These are phyloP conservation scores for Metschnikowia bowlesiae DNA, from an alignment of 805 yeast genomes.

Conservation along the genomic window DNA sequence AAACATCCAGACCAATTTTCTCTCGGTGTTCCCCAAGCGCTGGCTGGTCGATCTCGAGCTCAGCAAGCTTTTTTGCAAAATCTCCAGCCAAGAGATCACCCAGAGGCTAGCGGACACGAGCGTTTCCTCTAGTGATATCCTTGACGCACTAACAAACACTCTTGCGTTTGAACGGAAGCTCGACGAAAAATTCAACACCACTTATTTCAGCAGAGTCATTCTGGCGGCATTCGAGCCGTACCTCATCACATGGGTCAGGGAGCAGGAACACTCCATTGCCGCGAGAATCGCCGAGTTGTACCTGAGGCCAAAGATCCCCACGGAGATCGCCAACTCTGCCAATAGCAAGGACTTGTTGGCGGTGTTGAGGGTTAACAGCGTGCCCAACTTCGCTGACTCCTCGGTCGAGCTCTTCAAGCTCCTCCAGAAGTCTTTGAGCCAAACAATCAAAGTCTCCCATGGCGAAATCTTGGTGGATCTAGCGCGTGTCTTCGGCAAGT, in stretches of 20 bases:
- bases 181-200: slow-evolving; percentile 55
- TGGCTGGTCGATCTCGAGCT: slow-evolving; percentile 72
- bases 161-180: slow-evolving; percentile 78
- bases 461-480: slow-evolving; percentile 26
- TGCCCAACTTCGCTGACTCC: slow-evolving; percentile 72
- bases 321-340: slow-evolving; percentile 20
- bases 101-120: slow-evolving; percentile 41
- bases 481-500: slow-evolving; percentile 57
- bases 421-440: slow-evolving; percentile 63
- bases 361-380: slow-evolving; percentile 41
- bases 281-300: slow-evolving; percentile 62
- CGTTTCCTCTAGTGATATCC: slow-evolving; percentile 58
- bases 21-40: slow-evolving; percentile 54
- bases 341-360: slow-evolving; percentile 19
- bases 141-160: slow-evolving; percentile 69
- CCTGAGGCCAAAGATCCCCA: slow-evolving; percentile 51
- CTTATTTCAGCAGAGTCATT: slow-evolving; percentile 47
- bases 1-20: slow-evolving; percentile 50
- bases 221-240: slow-evolving; percentile 76
- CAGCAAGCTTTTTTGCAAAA: slow-evolving; percentile 57
- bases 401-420: slow-evolving; percentile 82
- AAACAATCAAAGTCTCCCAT: slow-evolving; percentile 14
- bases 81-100: slow-evolving; percentile 65
- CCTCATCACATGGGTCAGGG: slow-evolving; percentile 76
- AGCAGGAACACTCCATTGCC: slow-evolving; percentile 66